Base-by-base conservation (phyloP, 228 moss, liverwort and hornwort species). In the Sphagnum magellanicum region DNA sequence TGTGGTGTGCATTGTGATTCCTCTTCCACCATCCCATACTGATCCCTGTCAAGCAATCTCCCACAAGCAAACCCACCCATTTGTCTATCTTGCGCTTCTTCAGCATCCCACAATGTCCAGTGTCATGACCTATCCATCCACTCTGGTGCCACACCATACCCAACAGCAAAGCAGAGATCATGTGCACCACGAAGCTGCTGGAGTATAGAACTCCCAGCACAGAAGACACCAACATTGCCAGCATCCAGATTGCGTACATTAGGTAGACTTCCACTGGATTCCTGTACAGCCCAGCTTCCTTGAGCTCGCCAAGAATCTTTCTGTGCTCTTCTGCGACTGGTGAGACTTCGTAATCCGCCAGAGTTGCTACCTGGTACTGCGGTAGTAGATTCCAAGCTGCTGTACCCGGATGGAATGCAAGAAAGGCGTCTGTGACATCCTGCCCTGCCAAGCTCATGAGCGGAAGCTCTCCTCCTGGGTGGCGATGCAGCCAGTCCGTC, bases 21-120 rank as follows among this genome's bases (percentile, higher is more conserved):
- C 90, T 81, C 68, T 89, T 92, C 98, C 98, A 98, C 98, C 94
- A 98, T 65, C 88, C 92, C 84, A 98, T 98, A 64, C 98, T 91
- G 62, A 98, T 92, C 60, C 98, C 98, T 17, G 98, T 93, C 55
- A 89, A 63, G 71, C 88, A 85, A 75, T 91, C 87, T 49, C 98
- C 98, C 32, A 98, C 78, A 59, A 84, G n/a, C 14, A 98, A 79
- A 49, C 87, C 82, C 68, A 92, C 71, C 80, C 87, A 90, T 68
- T 75, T 81, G 68, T 98, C 98, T 52, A 86, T 68, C 5, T 65
- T 68, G 8, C 67, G 82, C 14, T 88, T 79, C 63, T 86, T 90
- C 8, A 89, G 78, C 93, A 98, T 88, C 12, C 98, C 98, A 8
- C 93, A 98, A 55, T 98, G 98, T 5, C 83, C 90, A 49, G 90